Evolutionary conservation across 2,329 filamentous ascomycete genomes (phyloP).

Genomic region (Xylariomycetidae sp.): DNA sequence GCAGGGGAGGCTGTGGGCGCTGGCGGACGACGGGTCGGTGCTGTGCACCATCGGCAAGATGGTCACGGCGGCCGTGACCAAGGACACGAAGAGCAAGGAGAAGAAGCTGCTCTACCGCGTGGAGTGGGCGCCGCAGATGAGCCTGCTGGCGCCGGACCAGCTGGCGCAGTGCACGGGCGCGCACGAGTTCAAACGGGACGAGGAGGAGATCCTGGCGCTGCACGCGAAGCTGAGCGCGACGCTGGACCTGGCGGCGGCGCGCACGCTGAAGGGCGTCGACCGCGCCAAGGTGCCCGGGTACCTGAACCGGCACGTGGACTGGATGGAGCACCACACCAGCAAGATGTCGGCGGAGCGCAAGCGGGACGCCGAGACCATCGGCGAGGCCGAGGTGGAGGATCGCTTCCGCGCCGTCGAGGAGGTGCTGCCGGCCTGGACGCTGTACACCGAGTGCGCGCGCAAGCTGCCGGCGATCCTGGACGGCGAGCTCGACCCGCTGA

Average conservation of each 20-base stretch:
- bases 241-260: background rate
- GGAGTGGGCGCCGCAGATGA: background rate
- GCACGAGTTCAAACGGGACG: background rate
- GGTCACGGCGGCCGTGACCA: background rate
- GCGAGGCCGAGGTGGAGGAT: background rate
- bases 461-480: background rate
- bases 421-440: background rate
- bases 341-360: background rate
- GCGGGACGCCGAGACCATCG: background rate
- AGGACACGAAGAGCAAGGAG: background rate
- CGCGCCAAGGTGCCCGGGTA: background rate
- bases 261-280: background rate
- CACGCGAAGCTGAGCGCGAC: background rate
- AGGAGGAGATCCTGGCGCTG: background rate
- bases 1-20: background rate
- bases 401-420: background rate
- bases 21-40: background rate
- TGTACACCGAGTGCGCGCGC: background rate
- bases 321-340: background rate
- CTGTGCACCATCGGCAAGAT: background rate
- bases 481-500: constrained; percentile 28
- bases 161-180: background rate
- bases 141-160: background rate
- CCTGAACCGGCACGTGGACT: background rate
- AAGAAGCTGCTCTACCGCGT: background rate